Conservation (phyloP, 2,329 filamentous ascomycete genomes). For the Beauveria rudraprayagi region DNA sequence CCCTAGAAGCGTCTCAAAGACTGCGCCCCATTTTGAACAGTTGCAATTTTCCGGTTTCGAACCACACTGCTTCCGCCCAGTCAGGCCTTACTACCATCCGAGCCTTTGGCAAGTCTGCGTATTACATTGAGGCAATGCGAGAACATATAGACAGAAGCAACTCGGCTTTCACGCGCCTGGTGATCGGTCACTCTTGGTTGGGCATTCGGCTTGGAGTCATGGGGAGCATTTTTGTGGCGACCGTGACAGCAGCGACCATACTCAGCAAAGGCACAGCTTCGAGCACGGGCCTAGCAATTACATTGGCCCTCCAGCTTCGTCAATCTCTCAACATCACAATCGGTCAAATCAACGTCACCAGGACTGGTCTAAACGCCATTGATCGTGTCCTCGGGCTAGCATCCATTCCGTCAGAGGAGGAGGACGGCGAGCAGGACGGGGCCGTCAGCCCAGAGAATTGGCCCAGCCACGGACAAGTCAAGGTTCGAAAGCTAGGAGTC, state of each 20-base stretch:
- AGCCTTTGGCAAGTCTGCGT: constrained; percentile 4
- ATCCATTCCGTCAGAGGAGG: constrained; percentile 2
- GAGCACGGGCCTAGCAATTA: constrained; percentile 5
- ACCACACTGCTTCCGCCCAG: constrained; percentile 2
- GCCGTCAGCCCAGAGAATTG: not conserved
- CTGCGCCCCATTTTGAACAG: constrained; percentile 2
- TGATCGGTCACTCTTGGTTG: constrained; percentile 1
- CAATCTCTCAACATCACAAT: not conserved
- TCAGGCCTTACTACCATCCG: constrained; percentile 11
- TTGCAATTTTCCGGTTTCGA: not conserved
- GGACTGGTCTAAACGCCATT: constrained; percentile 5
- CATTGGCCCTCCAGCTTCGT: constrained; percentile 6
- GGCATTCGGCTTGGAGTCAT: constrained; percentile 6
- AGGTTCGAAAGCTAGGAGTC: not conserved
- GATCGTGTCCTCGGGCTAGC: constrained; percentile 1
- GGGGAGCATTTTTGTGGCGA: constrained; percentile 2
- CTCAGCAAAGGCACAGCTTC: not conserved
- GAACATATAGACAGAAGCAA: constrained; percentile 2
- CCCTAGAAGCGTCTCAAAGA: not conserved
- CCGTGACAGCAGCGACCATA: not conserved
- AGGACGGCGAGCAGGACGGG: not conserved
- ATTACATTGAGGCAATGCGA: constrained; percentile 5
- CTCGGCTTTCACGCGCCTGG: constrained; percentile 2
- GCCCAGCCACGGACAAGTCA: not conserved
- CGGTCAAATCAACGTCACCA: not conserved